A percentile compares a stretch with the other conserved stretches of the same genome.
Evolutionary conservation across 805 yeast genomes (phyloP).

Genomic region (Suhomyces vadensis): DNA sequence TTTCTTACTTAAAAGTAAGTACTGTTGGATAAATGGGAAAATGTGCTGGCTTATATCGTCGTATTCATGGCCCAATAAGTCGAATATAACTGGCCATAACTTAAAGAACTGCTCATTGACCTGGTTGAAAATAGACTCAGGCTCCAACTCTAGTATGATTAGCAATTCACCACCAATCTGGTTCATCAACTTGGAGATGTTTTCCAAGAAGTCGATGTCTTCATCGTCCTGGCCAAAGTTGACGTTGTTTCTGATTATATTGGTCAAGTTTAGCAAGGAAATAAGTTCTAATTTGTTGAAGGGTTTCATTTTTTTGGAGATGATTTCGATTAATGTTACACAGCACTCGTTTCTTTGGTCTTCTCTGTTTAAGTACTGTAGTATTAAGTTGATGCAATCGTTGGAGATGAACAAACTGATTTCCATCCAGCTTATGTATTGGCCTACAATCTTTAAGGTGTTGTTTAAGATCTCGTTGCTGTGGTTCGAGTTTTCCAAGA

Average conservation of each 20-base stretch:
- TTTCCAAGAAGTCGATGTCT: slow-evolving; percentile 69
- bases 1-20: slow-evolving; percentile 68
- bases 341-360: slow-evolving; percentile 60
- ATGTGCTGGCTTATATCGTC: slow-evolving; percentile 87
- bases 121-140: slow-evolving; percentile 35
- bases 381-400: slow-evolving; percentile 57
- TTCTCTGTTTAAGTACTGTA: slow-evolving; percentile 52
- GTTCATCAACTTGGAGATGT: slow-evolving; percentile 71
- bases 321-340: slow-evolving; percentile 58
- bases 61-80: slow-evolving; percentile 74
- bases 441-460: slow-evolving; percentile 69
- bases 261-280: slow-evolving; percentile 64
- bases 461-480: slow-evolving; percentile 52
- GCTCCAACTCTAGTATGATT: slow-evolving; percentile 57
- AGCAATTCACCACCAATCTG: slow-evolving; percentile 75
- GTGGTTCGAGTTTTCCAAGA: slow-evolving; percentile 43
- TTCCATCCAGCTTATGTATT: slow-evolving; percentile 92
- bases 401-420: slow-evolving; percentile 68
- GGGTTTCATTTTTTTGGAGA: slow-evolving; percentile 78
- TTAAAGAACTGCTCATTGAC: slow-evolving; percentile 29
- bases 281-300: slow-evolving; percentile 68
- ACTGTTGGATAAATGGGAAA: slow-evolving; percentile 76
- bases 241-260: slow-evolving; percentile 39
- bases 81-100: slow-evolving; percentile 60
- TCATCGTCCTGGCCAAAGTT: slow-evolving; percentile 37